Conservation (phyloP, 495 filamentous ascomycete species). For the Pyrenula aspistea region DNA sequence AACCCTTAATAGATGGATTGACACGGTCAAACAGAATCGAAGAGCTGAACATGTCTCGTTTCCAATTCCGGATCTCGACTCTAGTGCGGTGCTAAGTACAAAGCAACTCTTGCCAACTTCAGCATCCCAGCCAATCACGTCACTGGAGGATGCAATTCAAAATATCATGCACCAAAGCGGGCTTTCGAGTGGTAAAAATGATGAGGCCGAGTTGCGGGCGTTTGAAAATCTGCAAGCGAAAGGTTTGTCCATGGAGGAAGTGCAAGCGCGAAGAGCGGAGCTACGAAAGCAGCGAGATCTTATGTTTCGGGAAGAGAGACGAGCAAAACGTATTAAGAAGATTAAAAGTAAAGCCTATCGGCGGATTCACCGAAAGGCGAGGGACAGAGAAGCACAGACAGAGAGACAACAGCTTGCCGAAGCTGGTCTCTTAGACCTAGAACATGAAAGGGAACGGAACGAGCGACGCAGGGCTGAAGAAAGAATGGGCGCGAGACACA, state of each 20-base stretch:
- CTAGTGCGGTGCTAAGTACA: constrained; percentile 30
- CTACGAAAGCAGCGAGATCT: constrained; percentile 72
- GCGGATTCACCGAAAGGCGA: constrained; percentile 80
- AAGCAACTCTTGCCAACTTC: constrained; percentile 43
- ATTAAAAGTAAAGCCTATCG: constrained; percentile 95
- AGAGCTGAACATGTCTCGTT: constrained; percentile 88
- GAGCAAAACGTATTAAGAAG: constrained; percentile 89
- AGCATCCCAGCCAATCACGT: constrained; percentile 50
- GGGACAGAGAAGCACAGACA: constrained; percentile 57
- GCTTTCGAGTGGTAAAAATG: constrained; percentile 48
- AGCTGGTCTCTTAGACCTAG: constrained; percentile 56
- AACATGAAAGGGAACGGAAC: constrained; percentile 66
- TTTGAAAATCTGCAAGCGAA: constrained; percentile 60
- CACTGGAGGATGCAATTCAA: constrained; percentile 74
- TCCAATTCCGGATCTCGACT: constrained; percentile 64
- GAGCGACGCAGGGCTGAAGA: constrained; percentile 76
- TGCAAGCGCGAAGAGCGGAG: constrained; percentile 60
- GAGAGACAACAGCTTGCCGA: constrained; percentile 55
- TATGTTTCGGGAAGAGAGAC: constrained; percentile 79
- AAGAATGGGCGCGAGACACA: constrained; percentile 78
- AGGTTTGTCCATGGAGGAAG: constrained; percentile 56
- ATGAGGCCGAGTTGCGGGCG: constrained; percentile 51
- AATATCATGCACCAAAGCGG: constrained; percentile 83
- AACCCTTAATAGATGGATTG: constrained; percentile 78
- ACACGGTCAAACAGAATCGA: constrained; percentile 88